Conservation (phyloP, 257 asterid genomes). For the Scutellaria barbata region DNA sequence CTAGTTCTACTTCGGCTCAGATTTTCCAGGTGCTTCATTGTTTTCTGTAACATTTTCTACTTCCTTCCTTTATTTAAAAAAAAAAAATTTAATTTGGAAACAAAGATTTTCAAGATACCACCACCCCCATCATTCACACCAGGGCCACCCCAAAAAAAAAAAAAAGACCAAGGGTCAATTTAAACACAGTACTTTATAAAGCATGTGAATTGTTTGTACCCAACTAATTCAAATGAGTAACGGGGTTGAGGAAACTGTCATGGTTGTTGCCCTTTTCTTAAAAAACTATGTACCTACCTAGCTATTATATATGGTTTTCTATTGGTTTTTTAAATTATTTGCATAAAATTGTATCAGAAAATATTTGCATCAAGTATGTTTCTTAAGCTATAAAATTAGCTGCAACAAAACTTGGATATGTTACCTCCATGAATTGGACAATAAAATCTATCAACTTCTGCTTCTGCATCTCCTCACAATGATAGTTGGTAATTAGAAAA, state of each 20-base stretch:
- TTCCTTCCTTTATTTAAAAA: background rate
- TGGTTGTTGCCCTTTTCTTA: too few relatives aligned
- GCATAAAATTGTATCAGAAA: conserved; percentile 4
- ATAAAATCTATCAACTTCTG: conserved; percentile 93
- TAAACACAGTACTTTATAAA: too few relatives aligned
- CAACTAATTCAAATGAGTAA: too few relatives aligned
- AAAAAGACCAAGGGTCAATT: too few relatives aligned
- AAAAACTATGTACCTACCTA: too few relatives aligned
- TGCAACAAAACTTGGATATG: conserved; percentile 17
- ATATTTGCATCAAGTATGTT: background rate
- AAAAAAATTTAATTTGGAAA: background rate
- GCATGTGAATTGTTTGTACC: too few relatives aligned
- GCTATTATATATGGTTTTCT: background rate
- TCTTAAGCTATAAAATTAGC: conserved; percentile 8
- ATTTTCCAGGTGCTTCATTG: background rate
- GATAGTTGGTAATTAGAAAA: conserved; percentile 92
- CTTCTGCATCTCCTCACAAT: conserved; percentile 99
- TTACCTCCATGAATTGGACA: conserved; percentile 99
- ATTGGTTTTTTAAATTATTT: background rate
- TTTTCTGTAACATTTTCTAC: background rate
- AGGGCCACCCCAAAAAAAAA: background rate
- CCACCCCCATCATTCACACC: too few relatives aligned
- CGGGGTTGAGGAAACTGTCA: too few relatives aligned
- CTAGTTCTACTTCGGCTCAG: background rate
- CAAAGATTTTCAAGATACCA: too few relatives aligned